Percentiles rank a stretch among this genome's conserved stretches.
Evolutionary conservation across 2,329 filamentous ascomycete genomes (phyloP).

Genomic region (Pestalotiopsis sp.): DNA sequence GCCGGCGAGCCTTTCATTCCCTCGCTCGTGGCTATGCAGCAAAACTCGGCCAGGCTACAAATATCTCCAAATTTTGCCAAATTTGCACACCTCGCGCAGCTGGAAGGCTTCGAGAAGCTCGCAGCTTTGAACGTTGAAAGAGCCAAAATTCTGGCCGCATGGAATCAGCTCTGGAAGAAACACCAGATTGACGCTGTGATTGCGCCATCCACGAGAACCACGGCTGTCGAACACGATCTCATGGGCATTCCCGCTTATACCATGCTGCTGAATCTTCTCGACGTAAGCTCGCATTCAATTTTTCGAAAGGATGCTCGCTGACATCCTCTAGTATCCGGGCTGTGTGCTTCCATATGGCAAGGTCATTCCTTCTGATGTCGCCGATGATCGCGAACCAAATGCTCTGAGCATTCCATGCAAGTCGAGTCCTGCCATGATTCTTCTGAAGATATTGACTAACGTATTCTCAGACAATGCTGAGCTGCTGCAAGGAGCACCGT

Average conservation of each 20-base stretch:
- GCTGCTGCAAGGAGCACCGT: slow-evolving; percentile 44
- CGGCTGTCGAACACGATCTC: slow-evolving; percentile 54
- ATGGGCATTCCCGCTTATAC: slow-evolving; percentile 52
- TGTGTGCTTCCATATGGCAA: slow-evolving; percentile 49
- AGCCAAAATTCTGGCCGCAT: slow-evolving; percentile 38
- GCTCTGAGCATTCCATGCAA: slow-evolving; percentile 28
- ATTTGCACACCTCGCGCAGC: slow-evolving; percentile 28
- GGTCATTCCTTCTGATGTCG: slow-evolving; percentile 44
- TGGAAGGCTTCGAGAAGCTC: slow-evolving; percentile 39
- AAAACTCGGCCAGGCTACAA: slow-evolving; percentile 39
- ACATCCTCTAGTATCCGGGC: slow-evolving; percentile 47
- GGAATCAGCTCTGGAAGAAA: slow-evolving; percentile 43
- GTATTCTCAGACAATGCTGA: slow-evolving; percentile 40
- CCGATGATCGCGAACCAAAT: slow-evolving; percentile 27
- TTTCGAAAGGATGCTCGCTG: background rate
- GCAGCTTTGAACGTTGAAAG: slow-evolving; percentile 43
- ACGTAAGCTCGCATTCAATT: slow-evolving; percentile 39
- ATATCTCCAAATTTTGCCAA: slow-evolving; percentile 18
- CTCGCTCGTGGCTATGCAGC: background rate
- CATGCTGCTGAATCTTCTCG: slow-evolving; percentile 53
- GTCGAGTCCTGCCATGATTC: slow-evolving; percentile 32
- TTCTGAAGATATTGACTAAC: background rate
- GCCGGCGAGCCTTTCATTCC: slow-evolving; percentile 40
- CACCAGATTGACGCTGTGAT: slow-evolving; percentile 54
- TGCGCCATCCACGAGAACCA: slow-evolving; percentile 49